Evolutionary conservation across 768 basidiomycete genomes (phyloP).

Genomic region (Hericium alpestre): DNA sequence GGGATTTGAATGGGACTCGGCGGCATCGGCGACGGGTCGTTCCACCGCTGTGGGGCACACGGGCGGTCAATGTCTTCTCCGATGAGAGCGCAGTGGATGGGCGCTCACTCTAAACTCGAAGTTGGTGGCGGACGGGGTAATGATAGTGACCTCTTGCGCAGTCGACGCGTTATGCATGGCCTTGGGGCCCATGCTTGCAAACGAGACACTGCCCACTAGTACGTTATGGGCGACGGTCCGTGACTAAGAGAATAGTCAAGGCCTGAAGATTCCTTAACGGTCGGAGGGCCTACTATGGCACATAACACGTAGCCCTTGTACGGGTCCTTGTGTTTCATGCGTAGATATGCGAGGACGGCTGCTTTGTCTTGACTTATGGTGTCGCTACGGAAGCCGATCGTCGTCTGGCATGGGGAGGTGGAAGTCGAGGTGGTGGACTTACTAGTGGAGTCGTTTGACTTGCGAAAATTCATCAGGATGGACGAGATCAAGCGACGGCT

Average conservation of each 20-base stretch:
- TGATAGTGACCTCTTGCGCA: conserved; percentile 70
- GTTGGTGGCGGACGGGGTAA: conserved; percentile 40
- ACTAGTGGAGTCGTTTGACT: conserved; percentile 66
- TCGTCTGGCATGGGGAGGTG: background rate
- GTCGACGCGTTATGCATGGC: conserved; percentile 74
- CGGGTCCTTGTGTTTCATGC: conserved; percentile 71
- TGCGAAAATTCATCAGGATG: conserved; percentile 70
- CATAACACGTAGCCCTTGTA: conserved; percentile 69
- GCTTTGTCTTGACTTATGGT: conserved; percentile 74
- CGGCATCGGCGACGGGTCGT: conserved; percentile 56
- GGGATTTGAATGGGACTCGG: conserved; percentile 22
- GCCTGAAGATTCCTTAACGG: background rate
- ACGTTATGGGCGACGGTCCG: conserved; percentile 68
- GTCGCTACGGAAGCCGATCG: conserved; percentile 31
- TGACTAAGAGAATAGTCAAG: conserved; percentile 23
- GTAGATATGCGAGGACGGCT: conserved; percentile 66
- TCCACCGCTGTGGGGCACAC: conserved; percentile 42
- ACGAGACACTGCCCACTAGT: conserved; percentile 68
- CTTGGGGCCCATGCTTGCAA: conserved; percentile 63
- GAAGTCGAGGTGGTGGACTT: conserved; percentile 13
- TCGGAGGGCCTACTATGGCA: conserved; percentile 44
- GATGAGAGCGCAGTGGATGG: conserved; percentile 22
- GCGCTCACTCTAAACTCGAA: conserved; percentile 27
- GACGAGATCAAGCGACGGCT: conserved; percentile 62
- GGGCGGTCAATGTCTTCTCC: background rate